Evolutionary conservation across 345 rosid genomes (phyloP).

Genomic region (Eucalyptus erythrocorys): DNA sequence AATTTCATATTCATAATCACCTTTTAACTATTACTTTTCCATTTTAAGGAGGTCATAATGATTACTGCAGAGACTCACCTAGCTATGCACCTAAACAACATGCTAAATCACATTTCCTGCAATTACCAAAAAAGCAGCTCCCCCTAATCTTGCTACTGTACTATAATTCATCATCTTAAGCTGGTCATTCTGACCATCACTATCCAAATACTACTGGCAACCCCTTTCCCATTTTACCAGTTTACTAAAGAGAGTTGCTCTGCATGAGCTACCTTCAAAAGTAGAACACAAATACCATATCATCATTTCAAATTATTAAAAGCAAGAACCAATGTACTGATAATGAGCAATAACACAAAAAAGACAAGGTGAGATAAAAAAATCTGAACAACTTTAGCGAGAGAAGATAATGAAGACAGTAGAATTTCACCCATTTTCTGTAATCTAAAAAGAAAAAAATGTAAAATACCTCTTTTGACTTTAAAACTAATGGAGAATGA

Average conservation of each 20-base stretch:
- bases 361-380: not conserved
- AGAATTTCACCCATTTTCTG: not conserved
- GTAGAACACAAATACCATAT: not conserved
- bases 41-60: not conserved
- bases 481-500: not conserved
- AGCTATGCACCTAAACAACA: not conserved
- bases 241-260: not conserved
- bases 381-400: not conserved
- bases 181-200: not conserved
- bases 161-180: not conserved
- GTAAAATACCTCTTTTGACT: not conserved
- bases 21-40: not conserved
- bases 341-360: not conserved
- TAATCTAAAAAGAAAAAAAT: not conserved
- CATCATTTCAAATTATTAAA: not conserved
- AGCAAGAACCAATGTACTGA: not conserved
- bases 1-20: not conserved
- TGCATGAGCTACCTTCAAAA: not conserved
- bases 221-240: not conserved
- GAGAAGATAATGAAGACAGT: not conserved
- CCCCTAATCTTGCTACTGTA: not conserved
- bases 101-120: not conserved
- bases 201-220: not conserved
- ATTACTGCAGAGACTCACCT: not conserved
- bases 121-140: not conserved